Evolutionary conservation across 768 basidiomycete genomes (phyloP).

Genomic region (Serendipita indica): DNA sequence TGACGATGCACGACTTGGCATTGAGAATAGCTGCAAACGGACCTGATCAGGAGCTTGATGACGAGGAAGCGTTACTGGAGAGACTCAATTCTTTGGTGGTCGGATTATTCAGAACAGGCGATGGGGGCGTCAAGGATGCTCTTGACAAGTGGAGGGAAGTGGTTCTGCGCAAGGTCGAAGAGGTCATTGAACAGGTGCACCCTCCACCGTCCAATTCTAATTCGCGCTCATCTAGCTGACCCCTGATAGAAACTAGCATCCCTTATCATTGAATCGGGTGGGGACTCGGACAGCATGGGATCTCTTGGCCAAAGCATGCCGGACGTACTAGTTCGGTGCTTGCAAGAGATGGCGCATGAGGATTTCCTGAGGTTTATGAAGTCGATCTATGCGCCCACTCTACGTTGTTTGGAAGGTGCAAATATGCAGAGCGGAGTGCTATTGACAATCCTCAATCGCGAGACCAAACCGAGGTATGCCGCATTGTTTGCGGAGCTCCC

Average conservation of each 20-base stretch:
- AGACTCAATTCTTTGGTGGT: constrained; percentile 55
- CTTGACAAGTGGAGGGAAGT: constrained; percentile 55
- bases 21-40: constrained; percentile 28
- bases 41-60: constrained; percentile 15
- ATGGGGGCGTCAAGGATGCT: constrained; percentile 45
- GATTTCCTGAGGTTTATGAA: constrained; percentile 53
- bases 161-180: constrained; percentile 44
- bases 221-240: neutral
- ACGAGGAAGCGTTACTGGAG: constrained; percentile 37
- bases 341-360: constrained; percentile 51
- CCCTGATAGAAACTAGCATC: neutral
- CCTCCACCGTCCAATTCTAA: constrained; percentile 13
- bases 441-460: constrained; percentile 31
- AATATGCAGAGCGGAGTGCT: constrained; percentile 46
- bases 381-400: constrained; percentile 42
- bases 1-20: constrained; percentile 51
- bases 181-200: constrained; percentile 46
- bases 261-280: neutral
- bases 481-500: no score
- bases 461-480: no score
- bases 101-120: constrained; percentile 56
- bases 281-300: neutral
- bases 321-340: constrained; percentile 35
- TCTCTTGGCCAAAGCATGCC: neutral
- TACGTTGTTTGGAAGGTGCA: constrained; percentile 53